Evolutionary conservation across 225 moss, liverwort and hornwort species (phyloP).

Genomic region (Climacium dendroides): DNA sequence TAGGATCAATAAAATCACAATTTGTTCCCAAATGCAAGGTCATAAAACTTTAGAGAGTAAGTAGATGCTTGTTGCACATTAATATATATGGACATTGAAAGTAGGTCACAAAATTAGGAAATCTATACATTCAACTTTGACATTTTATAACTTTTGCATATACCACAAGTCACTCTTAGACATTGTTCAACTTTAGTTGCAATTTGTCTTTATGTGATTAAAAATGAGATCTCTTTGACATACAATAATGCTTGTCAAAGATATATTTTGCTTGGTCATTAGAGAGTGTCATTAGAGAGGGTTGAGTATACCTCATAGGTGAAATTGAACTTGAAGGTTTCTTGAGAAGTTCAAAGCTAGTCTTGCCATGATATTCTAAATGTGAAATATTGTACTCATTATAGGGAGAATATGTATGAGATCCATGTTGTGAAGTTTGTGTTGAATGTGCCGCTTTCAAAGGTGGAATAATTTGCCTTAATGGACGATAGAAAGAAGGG

Average conservation of each 20-base stretch:
- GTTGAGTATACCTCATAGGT: not conserved
- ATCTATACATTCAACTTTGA: not conserved
- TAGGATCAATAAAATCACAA: not conserved
- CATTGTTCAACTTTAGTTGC: not conserved
- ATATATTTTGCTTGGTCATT: rapidly evolving
- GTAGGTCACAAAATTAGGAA: no score
- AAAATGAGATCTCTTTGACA: not conserved
- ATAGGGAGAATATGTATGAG: not conserved
- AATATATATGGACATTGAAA: not conserved
- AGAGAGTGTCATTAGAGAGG: not conserved
- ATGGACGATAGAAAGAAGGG: not conserved
- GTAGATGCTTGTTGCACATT: not conserved
- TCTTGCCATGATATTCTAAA: not conserved
- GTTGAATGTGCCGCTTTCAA: not conserved
- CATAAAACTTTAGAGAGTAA: not conserved
- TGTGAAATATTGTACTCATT: not conserved
- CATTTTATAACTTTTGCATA: no score
- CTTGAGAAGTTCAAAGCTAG: not conserved
- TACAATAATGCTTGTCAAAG: not conserved
- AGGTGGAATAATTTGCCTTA: not conserved
- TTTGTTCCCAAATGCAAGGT: not conserved
- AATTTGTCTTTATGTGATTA: not conserved
- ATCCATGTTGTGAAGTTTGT: not conserved
- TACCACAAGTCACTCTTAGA: not conserved
- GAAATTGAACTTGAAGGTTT: not conserved